A percentile compares a stretch with the other conserved stretches of the same genome.
These are phyloP conservation scores for Austroboletus eburneus DNA, from an alignment of 768 basidiomycete genomes.

Conservation along the genomic window DNA sequence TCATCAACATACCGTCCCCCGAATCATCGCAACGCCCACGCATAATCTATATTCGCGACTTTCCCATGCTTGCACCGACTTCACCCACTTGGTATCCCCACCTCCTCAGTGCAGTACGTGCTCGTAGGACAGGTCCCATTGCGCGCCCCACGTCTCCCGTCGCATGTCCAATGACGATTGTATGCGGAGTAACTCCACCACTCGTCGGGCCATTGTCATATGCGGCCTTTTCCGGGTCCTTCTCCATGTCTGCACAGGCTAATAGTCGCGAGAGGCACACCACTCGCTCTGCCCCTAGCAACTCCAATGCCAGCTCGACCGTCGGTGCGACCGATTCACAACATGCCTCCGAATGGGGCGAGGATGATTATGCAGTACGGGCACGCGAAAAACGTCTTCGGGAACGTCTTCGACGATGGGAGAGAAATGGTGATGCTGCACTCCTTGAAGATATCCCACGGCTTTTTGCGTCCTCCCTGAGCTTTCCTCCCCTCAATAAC, in stretches of 20 bases:
- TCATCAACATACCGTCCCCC: conserved; percentile 58
- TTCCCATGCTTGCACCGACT: conserved; percentile 66
- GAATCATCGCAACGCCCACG: conserved; percentile 49
- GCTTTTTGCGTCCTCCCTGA: conserved; percentile 35
- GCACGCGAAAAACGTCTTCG: conserved; percentile 70
- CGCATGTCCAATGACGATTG: conserved; percentile 69
- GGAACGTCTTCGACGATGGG: conserved; percentile 72
- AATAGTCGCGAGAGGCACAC: conserved; percentile 13
- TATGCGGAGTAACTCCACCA: conserved; percentile 84
- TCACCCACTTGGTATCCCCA: conserved; percentile 78
- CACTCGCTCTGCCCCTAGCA: conserved; percentile 16
- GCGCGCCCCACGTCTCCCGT: conserved; percentile 57
- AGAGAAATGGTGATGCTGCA: conserved; percentile 49
- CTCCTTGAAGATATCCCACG: conserved; percentile 63
- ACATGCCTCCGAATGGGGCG: conserved; percentile 49
- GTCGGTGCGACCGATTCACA: neutral
- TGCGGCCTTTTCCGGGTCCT: conserved; percentile 10
- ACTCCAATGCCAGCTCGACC: conserved; percentile 34
- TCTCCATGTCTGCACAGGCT: conserved; percentile 3
- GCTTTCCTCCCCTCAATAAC: conserved; percentile 4
- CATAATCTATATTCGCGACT: conserved; percentile 82
- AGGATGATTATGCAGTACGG: conserved; percentile 60
- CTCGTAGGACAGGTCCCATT: conserved; percentile 64
- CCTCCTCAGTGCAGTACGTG: conserved; percentile 72
- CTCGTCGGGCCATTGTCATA: conserved; percentile 46